A percentile compares a stretch with the other conserved stretches of the same genome.
Evolutionary conservation across 352 stramenopile genomes (phyloP).

Genomic region (Elongisporangium anandrum): DNA sequence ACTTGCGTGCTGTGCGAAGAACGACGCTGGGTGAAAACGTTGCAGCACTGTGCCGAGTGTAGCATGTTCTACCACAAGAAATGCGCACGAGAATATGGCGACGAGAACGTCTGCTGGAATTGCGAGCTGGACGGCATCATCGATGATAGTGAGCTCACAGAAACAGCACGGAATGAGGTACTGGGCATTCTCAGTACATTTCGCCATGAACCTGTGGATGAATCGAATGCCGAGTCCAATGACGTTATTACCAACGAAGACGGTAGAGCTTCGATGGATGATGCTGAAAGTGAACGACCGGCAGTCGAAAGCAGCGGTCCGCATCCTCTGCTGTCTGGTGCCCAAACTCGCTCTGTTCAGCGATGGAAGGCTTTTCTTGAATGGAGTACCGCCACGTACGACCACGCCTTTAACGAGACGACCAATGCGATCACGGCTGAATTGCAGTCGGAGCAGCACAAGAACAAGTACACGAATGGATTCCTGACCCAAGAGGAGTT

Average conservation of each 20-base stretch:
- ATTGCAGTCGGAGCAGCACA: slow-evolving; percentile 35
- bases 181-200: slow-evolving; percentile 42
- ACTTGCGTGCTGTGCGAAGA: slow-evolving; percentile 62
- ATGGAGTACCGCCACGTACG: slow-evolving; percentile 39
- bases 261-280: slow-evolving; percentile 1
- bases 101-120: slow-evolving; percentile 70
- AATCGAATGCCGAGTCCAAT: slow-evolving; percentile 7
- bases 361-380: slow-evolving; percentile 68
- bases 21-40: slow-evolving; percentile 22
- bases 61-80: slow-evolving; percentile 68
- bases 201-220: slow-evolving; percentile 17
- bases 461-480: slow-evolving; percentile 39
- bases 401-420: slow-evolving; percentile 34
- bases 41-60: slow-evolving; percentile 44
- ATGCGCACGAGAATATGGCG: slow-evolving; percentile 66
- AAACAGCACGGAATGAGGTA: slow-evolving; percentile 37
- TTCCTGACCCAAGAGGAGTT: slow-evolving; percentile 60
- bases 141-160: slow-evolving; percentile 67
- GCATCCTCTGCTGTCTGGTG: slow-evolving; percentile 10
- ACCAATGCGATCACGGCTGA: slow-evolving; percentile 51
- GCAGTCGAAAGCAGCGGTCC: background rate
- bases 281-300: background rate
- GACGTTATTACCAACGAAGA: slow-evolving; percentile 5
- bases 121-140: slow-evolving; percentile 73
- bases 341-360: slow-evolving; percentile 12